Evolutionary conservation across 768 basidiomycete genomes (phyloP).

Genomic region (Lactarius tabidus): DNA sequence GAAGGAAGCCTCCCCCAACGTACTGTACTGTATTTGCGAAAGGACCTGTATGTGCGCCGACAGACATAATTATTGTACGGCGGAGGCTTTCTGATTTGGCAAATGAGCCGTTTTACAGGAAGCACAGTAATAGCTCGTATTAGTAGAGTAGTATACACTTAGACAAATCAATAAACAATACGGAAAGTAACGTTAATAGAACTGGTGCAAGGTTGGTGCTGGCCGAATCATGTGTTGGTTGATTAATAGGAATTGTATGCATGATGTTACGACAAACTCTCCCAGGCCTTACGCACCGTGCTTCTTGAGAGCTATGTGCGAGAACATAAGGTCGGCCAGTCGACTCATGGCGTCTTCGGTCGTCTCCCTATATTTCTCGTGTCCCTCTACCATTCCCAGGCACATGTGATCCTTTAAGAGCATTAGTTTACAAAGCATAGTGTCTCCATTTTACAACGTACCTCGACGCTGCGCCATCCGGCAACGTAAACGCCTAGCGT

Average conservation of each 20-base stretch:
- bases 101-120: no score
- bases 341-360: not conserved
- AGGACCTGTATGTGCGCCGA: no score
- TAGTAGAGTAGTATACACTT: not conserved
- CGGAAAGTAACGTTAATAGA: not conserved
- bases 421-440: not conserved
- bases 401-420: not conserved
- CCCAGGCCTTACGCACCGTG: not conserved
- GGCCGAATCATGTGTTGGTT: not conserved
- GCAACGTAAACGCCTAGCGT: not conserved
- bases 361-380: not conserved
- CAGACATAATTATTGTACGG: no score
- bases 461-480: constrained; percentile 15
- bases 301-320: not conserved
- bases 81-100: no score
- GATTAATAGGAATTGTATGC: not conserved
- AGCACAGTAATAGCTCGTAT: not conserved
- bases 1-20: no score
- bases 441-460: not conserved
- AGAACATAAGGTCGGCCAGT: not conserved
- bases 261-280: not conserved
- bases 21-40: no score
- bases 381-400: not conserved
- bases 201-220: not conserved
- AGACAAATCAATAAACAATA: not conserved